These are phyloP conservation scores for Colletotrichum tamarilloi DNA, from an alignment of 2,329 filamentous ascomycete genomes.

Conservation along the genomic window DNA sequence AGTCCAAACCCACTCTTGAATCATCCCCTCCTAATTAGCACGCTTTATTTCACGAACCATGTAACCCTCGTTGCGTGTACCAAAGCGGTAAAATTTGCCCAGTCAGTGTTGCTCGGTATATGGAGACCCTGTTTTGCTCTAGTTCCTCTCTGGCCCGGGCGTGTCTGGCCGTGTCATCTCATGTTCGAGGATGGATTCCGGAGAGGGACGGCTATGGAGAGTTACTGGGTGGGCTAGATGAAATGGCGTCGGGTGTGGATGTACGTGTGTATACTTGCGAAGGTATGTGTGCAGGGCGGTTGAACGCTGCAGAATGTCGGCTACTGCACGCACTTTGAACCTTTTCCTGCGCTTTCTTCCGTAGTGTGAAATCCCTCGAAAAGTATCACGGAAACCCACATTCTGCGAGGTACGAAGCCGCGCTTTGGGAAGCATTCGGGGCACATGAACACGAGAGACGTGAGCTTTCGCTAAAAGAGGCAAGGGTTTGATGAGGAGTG, in stretches of 20 bases:
- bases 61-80: background rate
- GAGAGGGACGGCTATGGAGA: background rate
- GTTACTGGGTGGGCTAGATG: background rate
- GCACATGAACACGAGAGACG: background rate
- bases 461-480: background rate
- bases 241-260: background rate
- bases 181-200: background rate
- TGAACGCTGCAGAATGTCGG: constrained; percentile 3
- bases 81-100: background rate
- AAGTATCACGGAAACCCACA: background rate
- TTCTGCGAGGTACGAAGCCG: background rate
- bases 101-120: background rate
- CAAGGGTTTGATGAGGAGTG: background rate
- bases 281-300: background rate
- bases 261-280: background rate
- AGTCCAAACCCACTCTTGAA: background rate
- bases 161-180: background rate
- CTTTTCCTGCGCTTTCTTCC: background rate
- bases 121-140: background rate
- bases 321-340: background rate
- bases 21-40: background rate
- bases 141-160: too few relatives aligned
- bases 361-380: background rate
- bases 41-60: background rate
- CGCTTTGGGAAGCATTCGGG: background rate